Conservation (phyloP, 306 rosid species). For the Cucumis sativus region Cucumber_9930_V3 NC_026661.2:21994001-21994500, state of each 20-base stretch:
- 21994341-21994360: slow-evolving; percentile 30
- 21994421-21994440: slow-evolving; percentile 74
- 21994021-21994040: slow-evolving; percentile 10
- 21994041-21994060: slow-evolving; percentile 8
- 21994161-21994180: slow-evolving; percentile 20
- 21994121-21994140: slow-evolving; percentile 22
- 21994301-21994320: slow-evolving; percentile 58
- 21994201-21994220: slow-evolving; percentile 26
- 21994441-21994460: slow-evolving; percentile 47
- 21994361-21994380: slow-evolving; percentile 39
- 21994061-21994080: slow-evolving; percentile 31
- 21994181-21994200: slow-evolving; percentile 42
- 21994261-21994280: slow-evolving; percentile 19
- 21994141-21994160: slow-evolving; percentile 15
- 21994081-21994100: slow-evolving; percentile 58
- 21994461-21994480: slow-evolving; percentile 53
- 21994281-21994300: slow-evolving; percentile 32
- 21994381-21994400: slow-evolving; percentile 45
- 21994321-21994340: slow-evolving; percentile 26
- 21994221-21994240: slow-evolving; percentile 24
- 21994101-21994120: slow-evolving; percentile 33
- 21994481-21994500: slow-evolving; percentile 15
- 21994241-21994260: slow-evolving; percentile 20
- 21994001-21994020: slow-evolving; percentile 37
- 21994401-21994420: slow-evolving; percentile 24